A percentile compares a stretch with the other conserved stretches of the same genome.
These are phyloP conservation scores for Aspergillus steynii DNA, from an alignment of 495 filamentous ascomycete genomes.

Conservation along the genomic window DNA sequence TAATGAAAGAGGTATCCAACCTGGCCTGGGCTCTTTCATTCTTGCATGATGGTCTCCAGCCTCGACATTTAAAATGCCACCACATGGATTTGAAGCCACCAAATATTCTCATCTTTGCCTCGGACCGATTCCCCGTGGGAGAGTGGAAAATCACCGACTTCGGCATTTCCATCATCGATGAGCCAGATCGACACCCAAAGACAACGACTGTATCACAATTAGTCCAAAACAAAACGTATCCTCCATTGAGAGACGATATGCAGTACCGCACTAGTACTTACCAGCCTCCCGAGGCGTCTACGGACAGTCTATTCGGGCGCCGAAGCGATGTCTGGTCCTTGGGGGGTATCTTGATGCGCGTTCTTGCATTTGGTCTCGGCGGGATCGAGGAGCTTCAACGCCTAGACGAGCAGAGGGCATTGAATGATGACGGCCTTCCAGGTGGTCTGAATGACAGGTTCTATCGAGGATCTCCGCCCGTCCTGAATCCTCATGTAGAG, in stretches of 20 bases:
- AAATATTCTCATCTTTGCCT: slow-evolving; percentile 23
- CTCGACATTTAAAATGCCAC: slow-evolving; percentile 8
- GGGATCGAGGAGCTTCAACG: slow-evolving; percentile 1
- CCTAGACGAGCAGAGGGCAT: slow-evolving; percentile 5
- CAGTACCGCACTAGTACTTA: slow-evolving; percentile 10
- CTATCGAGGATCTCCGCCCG: slow-evolving; percentile 7
- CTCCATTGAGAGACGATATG: background rate
- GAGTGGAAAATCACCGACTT: slow-evolving; percentile 32
- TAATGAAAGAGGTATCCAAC: slow-evolving; percentile 8
- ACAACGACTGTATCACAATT: background rate
- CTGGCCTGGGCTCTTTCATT: slow-evolving; percentile 22
- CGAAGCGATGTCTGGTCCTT: slow-evolving; percentile 25
- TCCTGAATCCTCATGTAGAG: slow-evolving; percentile 19
- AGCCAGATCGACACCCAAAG: background rate
- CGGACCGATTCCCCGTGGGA: slow-evolving; percentile 8
- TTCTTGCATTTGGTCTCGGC: slow-evolving; percentile 15
- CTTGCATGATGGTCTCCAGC: slow-evolving; percentile 15
- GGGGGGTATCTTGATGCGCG: slow-evolving; percentile 19
- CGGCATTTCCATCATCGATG: slow-evolving; percentile 21
- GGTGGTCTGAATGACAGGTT: slow-evolving; percentile 14
- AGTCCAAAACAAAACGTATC: background rate
- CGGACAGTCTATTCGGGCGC: slow-evolving; percentile 7
- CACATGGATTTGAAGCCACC: slow-evolving; percentile 27
- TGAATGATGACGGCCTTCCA: slow-evolving; percentile 3
- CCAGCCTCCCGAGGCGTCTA: slow-evolving; percentile 18